These are phyloP conservation scores for Podospora bellae-mahoneyi DNA, from an alignment of 495 filamentous ascomycete genomes.

Conservation along the genomic window DNA sequence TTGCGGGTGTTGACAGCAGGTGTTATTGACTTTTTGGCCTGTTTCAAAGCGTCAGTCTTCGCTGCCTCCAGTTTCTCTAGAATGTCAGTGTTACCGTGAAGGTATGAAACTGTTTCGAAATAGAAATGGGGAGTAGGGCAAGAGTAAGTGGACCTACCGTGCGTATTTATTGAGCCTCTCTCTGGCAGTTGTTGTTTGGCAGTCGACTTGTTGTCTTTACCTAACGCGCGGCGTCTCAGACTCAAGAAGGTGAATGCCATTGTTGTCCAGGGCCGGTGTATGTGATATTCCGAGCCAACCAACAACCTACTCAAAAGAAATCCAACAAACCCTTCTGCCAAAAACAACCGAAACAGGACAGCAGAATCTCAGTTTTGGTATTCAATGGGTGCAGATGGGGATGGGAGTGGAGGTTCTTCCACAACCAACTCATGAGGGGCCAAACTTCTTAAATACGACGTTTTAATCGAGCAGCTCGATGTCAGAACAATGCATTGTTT, in stretches of 20 bases:
- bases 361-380: not conserved
- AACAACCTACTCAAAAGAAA: not conserved
- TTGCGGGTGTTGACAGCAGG: not conserved
- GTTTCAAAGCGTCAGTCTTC: slow-evolving; percentile 3
- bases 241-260: not conserved
- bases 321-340: not conserved
- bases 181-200: not conserved
- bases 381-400: not conserved
- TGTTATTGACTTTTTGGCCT: not conserved
- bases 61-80: not conserved
- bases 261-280: not conserved
- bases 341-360: not conserved
- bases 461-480: not conserved
- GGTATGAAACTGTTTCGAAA: not conserved
- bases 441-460: not conserved
- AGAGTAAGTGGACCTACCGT: not conserved
- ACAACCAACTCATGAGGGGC: not conserved
- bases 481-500: not conserved
- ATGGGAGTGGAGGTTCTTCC: not conserved
- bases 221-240: not conserved
- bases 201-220: not conserved
- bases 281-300: not conserved
- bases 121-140: slow-evolving; percentile 2
- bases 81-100: not conserved
- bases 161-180: not conserved